phyloP scores from a whole-genome alignment of 1,139 yeast genomes.

The Lodderomyces metapsilosis region DNA sequence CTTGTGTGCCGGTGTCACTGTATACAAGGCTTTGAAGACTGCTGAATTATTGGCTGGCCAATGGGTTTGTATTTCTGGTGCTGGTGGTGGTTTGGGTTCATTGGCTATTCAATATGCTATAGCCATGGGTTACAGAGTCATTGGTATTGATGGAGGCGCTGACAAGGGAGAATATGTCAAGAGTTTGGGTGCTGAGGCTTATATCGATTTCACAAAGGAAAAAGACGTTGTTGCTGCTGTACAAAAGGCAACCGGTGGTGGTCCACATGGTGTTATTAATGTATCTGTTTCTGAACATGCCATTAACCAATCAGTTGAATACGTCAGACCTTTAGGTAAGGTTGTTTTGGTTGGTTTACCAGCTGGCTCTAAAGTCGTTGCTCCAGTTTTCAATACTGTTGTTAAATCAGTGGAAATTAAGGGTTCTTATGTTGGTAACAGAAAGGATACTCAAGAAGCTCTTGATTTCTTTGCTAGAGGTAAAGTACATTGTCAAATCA shows the following conservation, averaged over 20 bases:
- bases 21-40: constrained; percentile 73
- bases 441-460: constrained; percentile 78
- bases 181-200: constrained; percentile 65
- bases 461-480: constrained; percentile 72
- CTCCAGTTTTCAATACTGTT: constrained; percentile 65
- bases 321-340: constrained; percentile 67
- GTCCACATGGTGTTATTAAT: constrained; percentile 74
- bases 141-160: constrained; percentile 75
- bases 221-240: constrained; percentile 59
- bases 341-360: constrained; percentile 76
- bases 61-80: constrained; percentile 79
- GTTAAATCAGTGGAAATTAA: constrained; percentile 60
- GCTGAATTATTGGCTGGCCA: constrained; percentile 64
- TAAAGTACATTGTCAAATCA: constrained; percentile 65
- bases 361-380: constrained; percentile 64
- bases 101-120: constrained; percentile 72
- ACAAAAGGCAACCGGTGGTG: constrained; percentile 65
- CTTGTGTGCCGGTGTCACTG: constrained; percentile 80
- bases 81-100: constrained; percentile 78
- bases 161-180: constrained; percentile 59
- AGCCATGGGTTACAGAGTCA: constrained; percentile 72
- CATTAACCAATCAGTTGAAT: constrained; percentile 59
- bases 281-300: constrained; percentile 72
- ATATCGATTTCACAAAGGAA: constrained; percentile 59
- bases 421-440: constrained; percentile 80